phyloP scores from a whole-genome alignment of 1,284 basidiomycete genomes.

The Papiliotrema nemorosa region DNA sequence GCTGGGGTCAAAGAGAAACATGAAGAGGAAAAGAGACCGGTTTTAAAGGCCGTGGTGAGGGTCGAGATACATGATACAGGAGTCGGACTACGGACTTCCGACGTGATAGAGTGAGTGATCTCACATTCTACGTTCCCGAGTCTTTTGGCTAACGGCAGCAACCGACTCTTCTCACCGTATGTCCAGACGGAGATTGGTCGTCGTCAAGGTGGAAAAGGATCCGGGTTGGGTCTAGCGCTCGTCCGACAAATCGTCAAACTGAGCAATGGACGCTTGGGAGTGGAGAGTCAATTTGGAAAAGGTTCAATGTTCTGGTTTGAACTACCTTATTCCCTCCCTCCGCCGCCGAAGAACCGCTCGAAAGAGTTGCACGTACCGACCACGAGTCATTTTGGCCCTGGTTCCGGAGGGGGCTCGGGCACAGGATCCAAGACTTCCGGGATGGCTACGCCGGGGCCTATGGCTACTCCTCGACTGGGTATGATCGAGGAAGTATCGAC shows the following conservation, averaged over 20 bases:
- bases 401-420: background rate
- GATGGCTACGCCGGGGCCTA: no score
- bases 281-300: constrained; percentile 46
- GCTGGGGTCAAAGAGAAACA: constrained; percentile 6
- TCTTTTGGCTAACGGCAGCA: no score
- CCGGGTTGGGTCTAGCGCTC: constrained; percentile 79
- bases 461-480: background rate
- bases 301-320: constrained; percentile 57
- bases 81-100: constrained; percentile 64
- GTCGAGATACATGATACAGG: constrained; percentile 81
- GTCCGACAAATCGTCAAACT: constrained; percentile 87
- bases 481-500: background rate
- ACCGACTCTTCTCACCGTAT: constrained; percentile 47
- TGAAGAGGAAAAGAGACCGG: constrained; percentile 17
- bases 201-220: constrained; percentile 81
- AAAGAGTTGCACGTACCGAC: background rate
- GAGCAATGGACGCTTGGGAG: constrained; percentile 71
- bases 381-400: background rate
- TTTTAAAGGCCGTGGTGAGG: constrained; percentile 57
- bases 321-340: constrained; percentile 50
- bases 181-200: constrained; percentile 59
- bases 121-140: no score
- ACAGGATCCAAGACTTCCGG: background rate
- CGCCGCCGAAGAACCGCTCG: constrained; percentile 9
- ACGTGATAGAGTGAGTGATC: constrained; percentile 68